phyloP scores from a whole-genome alignment of 495 filamentous ascomycete species.

The Evansstolkia leycettana region DNA sequence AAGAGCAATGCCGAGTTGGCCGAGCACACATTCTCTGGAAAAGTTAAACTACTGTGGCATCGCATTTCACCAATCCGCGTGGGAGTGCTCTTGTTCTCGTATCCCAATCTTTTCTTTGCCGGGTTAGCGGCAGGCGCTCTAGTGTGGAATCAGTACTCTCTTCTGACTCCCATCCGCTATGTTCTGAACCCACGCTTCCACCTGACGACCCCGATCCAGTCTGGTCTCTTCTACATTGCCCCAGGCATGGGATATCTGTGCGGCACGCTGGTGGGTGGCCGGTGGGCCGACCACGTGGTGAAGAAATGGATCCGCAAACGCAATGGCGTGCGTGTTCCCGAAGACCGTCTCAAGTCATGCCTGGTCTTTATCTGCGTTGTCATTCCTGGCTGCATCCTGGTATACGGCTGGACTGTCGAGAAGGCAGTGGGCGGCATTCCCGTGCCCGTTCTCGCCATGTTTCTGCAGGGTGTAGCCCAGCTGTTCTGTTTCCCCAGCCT shows the following conservation, averaged over 20 bases:
- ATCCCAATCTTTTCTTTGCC: slow-evolving; percentile 53
- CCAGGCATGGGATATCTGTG: slow-evolving; percentile 58
- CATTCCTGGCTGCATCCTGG: slow-evolving; percentile 52
- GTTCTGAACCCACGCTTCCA: slow-evolving; percentile 62
- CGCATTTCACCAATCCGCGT: slow-evolving; percentile 54
- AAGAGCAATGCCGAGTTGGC: slow-evolving; percentile 42
- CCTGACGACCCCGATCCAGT: slow-evolving; percentile 51
- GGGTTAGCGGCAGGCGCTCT: slow-evolving; percentile 47
- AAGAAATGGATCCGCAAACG: slow-evolving; percentile 49
- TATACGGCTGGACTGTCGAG: slow-evolving; percentile 65
- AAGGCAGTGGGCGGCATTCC: slow-evolving; percentile 52
- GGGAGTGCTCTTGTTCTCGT: slow-evolving; percentile 41
- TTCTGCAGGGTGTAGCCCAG: slow-evolving; percentile 58
- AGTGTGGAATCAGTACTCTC: slow-evolving; percentile 63
- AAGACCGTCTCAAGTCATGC: slow-evolving; percentile 55
- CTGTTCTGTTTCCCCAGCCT: slow-evolving; percentile 61
- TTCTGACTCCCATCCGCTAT: slow-evolving; percentile 64
- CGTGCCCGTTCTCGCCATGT: slow-evolving; percentile 57
- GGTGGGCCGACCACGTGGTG: slow-evolving; percentile 56
- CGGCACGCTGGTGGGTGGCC: slow-evolving; percentile 59
- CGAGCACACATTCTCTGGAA: slow-evolving; percentile 31
- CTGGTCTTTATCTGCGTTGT: slow-evolving; percentile 46
- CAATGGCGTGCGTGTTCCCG: slow-evolving; percentile 45
- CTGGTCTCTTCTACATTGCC: slow-evolving; percentile 62
- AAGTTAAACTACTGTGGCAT: slow-evolving; percentile 39